phyloP scores from a whole-genome alignment of 495 filamentous ascomycete species.

The Podospora pseudoanserina region DNA sequence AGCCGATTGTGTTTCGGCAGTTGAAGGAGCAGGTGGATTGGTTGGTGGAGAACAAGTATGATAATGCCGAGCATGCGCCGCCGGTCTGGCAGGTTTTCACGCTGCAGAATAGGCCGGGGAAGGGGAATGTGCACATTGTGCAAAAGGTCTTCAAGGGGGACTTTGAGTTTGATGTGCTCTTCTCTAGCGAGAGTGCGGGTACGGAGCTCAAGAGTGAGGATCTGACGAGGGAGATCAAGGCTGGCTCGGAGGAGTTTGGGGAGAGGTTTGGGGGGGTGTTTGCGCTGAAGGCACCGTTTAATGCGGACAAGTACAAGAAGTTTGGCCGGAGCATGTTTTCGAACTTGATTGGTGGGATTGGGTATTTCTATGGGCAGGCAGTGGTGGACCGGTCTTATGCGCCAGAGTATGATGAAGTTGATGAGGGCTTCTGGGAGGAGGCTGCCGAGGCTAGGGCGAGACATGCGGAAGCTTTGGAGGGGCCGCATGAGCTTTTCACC shows the following conservation, averaged over 20 bases:
- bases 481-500: slow-evolving; percentile 85
- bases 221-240: slow-evolving; percentile 65
- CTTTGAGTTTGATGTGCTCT: slow-evolving; percentile 94
- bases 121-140: slow-evolving; percentile 81
- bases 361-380: slow-evolving; percentile 86
- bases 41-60: slow-evolving; percentile 61
- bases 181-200: slow-evolving; percentile 72
- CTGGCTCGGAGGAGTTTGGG: slow-evolving; percentile 62
- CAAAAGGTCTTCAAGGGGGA: slow-evolving; percentile 89
- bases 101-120: slow-evolving; percentile 60
- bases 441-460: slow-evolving; percentile 65
- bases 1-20: slow-evolving; percentile 71
- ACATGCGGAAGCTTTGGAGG: slow-evolving; percentile 65
- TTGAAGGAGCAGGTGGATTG: slow-evolving; percentile 74
- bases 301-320: slow-evolving; percentile 62
- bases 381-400: slow-evolving; percentile 87
- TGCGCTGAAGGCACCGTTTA: slow-evolving; percentile 70
- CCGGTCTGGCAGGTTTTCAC: slow-evolving; percentile 86
- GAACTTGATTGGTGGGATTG: slow-evolving; percentile 91
- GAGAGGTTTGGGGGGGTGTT: slow-evolving; percentile 72
- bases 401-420: slow-evolving; percentile 89
- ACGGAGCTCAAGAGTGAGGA: slow-evolving; percentile 57
- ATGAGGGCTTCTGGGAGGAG: slow-evolving; percentile 97
- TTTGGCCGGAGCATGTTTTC: slow-evolving; percentile 91
- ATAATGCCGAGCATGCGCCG: slow-evolving; percentile 61